Evolutionary conservation across 2,329 filamentous ascomycete genomes (phyloP).

Genomic region (Exophiala mesophila): DNA sequence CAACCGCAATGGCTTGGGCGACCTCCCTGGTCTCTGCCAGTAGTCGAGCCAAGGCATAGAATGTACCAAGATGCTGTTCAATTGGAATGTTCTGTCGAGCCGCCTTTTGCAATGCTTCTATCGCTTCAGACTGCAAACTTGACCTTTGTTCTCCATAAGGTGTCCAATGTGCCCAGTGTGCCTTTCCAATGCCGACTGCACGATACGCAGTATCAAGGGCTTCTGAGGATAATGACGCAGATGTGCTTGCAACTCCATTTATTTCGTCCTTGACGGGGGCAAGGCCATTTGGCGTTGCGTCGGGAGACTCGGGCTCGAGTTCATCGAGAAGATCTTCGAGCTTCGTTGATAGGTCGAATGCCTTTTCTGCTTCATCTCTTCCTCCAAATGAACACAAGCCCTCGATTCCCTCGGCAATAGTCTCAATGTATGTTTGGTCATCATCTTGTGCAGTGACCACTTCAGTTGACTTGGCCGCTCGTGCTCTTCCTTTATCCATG

Average conservation of each 20-base stretch:
- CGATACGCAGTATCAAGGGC: constrained; percentile 39
- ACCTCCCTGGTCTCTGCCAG: constrained; percentile 82
- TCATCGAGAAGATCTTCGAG: constrained; percentile 73
- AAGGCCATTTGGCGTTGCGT: constrained; percentile 17
- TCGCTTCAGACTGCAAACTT: constrained; percentile 71
- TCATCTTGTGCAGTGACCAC: constrained; percentile 66
- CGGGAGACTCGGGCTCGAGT: constrained; percentile 35
- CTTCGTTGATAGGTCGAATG: constrained; percentile 62
- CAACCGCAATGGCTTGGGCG: constrained; percentile 71
- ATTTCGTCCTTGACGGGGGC: constrained; percentile 10
- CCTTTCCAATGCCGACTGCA: constrained; percentile 77
- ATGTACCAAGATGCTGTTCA: constrained; percentile 65
- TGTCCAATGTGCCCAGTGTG: constrained; percentile 80
- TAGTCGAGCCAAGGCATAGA: constrained; percentile 78
- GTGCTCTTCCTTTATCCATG: constrained; percentile 75
- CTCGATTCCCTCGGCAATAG: constrained; percentile 72
- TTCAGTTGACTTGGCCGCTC: constrained; percentile 61
- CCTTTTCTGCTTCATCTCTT: constrained; percentile 70
- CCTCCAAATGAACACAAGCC: constrained; percentile 79
- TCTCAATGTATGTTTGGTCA: constrained; percentile 70
- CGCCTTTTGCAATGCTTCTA: constrained; percentile 68
- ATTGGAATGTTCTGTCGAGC: constrained; percentile 62
- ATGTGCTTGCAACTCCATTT: constrained; percentile 1
- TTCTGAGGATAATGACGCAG: constrained; percentile 5
- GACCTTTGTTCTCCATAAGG: constrained; percentile 67